Percentiles rank a stretch among this genome's conserved stretches.
Conservation (phyloP, 495 filamentous ascomycete genomes). For the Xanthoparmelia taractica region DNA sequence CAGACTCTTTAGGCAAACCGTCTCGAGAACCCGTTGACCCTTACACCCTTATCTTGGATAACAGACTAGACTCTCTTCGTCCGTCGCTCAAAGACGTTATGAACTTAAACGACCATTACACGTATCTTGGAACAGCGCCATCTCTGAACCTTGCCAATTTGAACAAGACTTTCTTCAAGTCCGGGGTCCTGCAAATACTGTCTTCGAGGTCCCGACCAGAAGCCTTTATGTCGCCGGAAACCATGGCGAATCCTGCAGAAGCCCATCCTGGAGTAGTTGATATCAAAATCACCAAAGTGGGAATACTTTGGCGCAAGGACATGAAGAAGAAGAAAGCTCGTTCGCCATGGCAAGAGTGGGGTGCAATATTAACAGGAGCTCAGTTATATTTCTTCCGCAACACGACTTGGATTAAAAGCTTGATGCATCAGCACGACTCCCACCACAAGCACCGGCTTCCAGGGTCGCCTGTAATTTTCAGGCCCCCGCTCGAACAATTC, state of each 20-base stretch:
- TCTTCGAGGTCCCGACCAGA: slow-evolving; percentile 88
- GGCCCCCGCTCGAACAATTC: slow-evolving; percentile 80
- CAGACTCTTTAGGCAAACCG: slow-evolving; percentile 58
- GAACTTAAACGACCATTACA: slow-evolving; percentile 85
- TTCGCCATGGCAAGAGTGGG: slow-evolving; percentile 98
- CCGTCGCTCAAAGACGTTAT: slow-evolving; percentile 87
- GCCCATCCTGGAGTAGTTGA: slow-evolving; percentile 91
- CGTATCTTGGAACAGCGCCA: slow-evolving; percentile 67
- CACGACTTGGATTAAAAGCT: slow-evolving; percentile 77
- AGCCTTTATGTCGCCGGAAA: slow-evolving; percentile 83
- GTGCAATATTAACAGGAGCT: slow-evolving; percentile 85
- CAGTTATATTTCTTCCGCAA: slow-evolving; percentile 97
- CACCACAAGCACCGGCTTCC: slow-evolving; percentile 63
- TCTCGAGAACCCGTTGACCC: slow-evolving; percentile 85
- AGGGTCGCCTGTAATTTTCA: slow-evolving; percentile 71
- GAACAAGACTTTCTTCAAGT: slow-evolving; percentile 81
- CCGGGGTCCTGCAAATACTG: slow-evolving; percentile 85
- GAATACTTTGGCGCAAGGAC: slow-evolving; percentile 92
- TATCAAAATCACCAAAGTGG: slow-evolving; percentile 95
- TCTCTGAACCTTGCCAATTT: slow-evolving; percentile 67
- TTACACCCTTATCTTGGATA: slow-evolving; percentile 86
- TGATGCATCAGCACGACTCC: slow-evolving; percentile 77
- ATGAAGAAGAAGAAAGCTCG: slow-evolving; percentile 87
- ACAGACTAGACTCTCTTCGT: slow-evolving; percentile 69
- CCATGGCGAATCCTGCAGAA: slow-evolving; percentile 73